A percentile compares a stretch with the other conserved stretches of the same genome.
Conservation (phyloP, 768 basidiomycete genomes). For the Lentinus tigrinus region DNA sequence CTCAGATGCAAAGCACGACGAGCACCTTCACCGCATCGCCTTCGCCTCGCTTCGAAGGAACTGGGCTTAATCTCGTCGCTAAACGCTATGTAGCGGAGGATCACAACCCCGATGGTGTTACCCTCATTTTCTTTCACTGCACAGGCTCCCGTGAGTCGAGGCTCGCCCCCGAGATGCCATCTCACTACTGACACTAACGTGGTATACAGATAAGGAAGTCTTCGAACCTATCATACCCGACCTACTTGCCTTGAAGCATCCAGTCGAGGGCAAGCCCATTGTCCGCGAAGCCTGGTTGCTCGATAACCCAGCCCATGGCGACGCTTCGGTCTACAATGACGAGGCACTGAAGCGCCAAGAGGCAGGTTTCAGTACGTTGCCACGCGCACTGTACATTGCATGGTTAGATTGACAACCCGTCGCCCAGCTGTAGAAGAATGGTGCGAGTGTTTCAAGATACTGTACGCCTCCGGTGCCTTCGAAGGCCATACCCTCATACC, state of each 20-base stretch:
- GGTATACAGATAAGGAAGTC: no score
- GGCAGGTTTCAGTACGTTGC: not conserved
- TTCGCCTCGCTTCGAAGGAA: not conserved
- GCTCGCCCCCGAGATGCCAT: not conserved
- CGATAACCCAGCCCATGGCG: constrained; percentile 16
- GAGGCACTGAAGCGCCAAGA: not conserved
- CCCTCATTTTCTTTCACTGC: constrained; percentile 10
- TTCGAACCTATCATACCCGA: constrained; percentile 6
- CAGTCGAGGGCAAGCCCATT: not conserved
- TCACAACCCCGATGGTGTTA: not conserved
- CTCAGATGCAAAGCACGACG: constrained; percentile 6
- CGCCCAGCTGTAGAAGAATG: constrained; percentile 13
- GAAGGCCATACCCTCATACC: constrained; percentile 10
- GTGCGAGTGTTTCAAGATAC: constrained; percentile 5
- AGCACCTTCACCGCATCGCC: not conserved
- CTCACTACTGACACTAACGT: no score
- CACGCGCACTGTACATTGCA: no score
- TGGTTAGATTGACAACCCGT: no score
- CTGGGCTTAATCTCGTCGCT: constrained; percentile 4
- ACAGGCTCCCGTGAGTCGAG: constrained; percentile 7
- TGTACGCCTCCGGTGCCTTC: constrained; percentile 2
- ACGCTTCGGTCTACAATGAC: constrained; percentile 8
- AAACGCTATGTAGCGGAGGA: constrained; percentile 6
- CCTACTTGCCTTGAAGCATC: not conserved
- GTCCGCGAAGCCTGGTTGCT: constrained; percentile 18